Evolutionary conservation across 2,329 filamentous ascomycete genomes (phyloP).

Genomic region (Pyricularia grisea): DNA sequence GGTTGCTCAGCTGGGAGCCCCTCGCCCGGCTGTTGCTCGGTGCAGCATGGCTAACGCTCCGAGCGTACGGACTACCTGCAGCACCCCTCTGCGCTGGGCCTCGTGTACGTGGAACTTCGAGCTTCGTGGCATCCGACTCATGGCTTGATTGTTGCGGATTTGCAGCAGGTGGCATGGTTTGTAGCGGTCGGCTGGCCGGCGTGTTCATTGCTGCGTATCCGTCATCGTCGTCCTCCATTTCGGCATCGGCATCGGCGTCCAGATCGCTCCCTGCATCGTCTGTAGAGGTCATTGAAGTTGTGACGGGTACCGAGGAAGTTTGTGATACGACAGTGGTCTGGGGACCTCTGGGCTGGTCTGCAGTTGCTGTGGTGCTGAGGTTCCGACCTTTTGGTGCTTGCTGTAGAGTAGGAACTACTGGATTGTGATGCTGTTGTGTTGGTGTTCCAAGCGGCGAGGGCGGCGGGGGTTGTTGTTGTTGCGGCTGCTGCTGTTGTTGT

Average conservation of each 20-base stretch:
- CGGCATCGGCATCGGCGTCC: slow-evolving; percentile 20
- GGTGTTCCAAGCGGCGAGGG: neutral
- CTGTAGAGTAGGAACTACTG: slow-evolving; percentile 3
- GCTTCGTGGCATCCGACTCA: slow-evolving; percentile 15
- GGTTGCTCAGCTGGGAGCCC: neutral
- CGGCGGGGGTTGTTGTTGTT: neutral
- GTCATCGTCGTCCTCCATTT: slow-evolving; percentile 51
- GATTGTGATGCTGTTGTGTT: neutral
- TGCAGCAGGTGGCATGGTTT: slow-evolving; percentile 24
- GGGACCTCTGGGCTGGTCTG: neutral
- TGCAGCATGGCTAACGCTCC: slow-evolving; percentile 5
- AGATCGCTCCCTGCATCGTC: slow-evolving; percentile 14
- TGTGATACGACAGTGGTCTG: neutral
- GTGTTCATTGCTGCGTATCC: slow-evolving; percentile 38
- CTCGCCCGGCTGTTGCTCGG: neutral
- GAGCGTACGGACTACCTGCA: slow-evolving; percentile 7
- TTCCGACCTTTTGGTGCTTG: slow-evolving; percentile 11
- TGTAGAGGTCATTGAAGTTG: neutral
- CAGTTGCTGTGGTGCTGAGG: slow-evolving; percentile 5
- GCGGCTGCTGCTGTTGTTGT: neutral
- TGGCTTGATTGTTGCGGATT: neutral
- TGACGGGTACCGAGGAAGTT: neutral
- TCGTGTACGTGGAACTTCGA: slow-evolving; percentile 26
- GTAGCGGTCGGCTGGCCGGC: slow-evolving; percentile 19
- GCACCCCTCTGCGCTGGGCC: slow-evolving; percentile 22